phyloP scores from a whole-genome alignment of 345 rosid species.

The Bretschneidera sinensis region DNA sequence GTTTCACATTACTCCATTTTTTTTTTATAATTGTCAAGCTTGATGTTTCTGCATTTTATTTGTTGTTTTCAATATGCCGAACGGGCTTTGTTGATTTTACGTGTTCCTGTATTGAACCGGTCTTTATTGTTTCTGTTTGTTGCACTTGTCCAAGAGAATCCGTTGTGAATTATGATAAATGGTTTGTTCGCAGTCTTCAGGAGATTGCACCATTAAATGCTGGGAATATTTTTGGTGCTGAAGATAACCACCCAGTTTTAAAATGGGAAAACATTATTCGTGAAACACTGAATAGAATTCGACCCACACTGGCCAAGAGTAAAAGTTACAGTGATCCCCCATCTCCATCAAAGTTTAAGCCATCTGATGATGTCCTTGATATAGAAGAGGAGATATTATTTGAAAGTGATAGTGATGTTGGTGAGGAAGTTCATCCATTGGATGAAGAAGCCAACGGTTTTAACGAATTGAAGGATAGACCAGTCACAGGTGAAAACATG shows the following conservation, averaged over 20 bases:
- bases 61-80: no score
- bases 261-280: constrained; percentile 90
- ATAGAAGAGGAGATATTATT: constrained; percentile 63
- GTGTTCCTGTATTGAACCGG: no score
- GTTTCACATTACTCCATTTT: no score
- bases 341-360: constrained; percentile 79
- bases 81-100: no score
- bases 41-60: no score
- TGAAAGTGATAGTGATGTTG: constrained; percentile 76
- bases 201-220: constrained; percentile 94
- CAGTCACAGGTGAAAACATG: constrained; percentile 21
- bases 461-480: constrained; percentile 24
- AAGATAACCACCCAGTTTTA: constrained; percentile 73
- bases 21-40: no score
- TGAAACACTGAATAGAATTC: constrained; percentile 57
- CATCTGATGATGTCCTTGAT: constrained; percentile 54
- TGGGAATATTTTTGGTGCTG: constrained; percentile 91
- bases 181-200: constrained; percentile 53
- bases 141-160: background rate
- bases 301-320: constrained; percentile 35
- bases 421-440: constrained; percentile 74
- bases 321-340: constrained; percentile 92
- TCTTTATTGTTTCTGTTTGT: background rate
- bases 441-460: constrained; percentile 42
- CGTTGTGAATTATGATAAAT: background rate